Evolutionary conservation across 345 rosid species (phyloP).

Genomic region (Populus deltoides): DNA sequence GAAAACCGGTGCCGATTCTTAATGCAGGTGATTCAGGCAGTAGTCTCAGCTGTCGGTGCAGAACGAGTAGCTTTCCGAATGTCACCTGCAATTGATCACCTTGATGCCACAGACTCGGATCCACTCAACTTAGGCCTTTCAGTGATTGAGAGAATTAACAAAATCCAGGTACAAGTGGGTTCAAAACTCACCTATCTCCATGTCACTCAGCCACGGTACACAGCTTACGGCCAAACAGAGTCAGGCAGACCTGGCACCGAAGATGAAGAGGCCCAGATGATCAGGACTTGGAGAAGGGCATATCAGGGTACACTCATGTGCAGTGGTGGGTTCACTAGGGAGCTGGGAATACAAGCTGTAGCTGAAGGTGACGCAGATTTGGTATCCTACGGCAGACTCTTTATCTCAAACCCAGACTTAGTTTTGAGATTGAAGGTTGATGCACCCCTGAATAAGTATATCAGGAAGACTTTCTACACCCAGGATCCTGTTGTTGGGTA

Average conservation of each 20-base stretch:
- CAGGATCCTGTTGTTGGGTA: constrained; percentile 70
- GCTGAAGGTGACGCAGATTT: constrained; percentile 68
- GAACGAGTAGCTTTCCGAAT: constrained; percentile 61
- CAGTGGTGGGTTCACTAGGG: constrained; percentile 73
- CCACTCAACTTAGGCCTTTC: constrained; percentile 67
- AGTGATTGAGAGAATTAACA: constrained; percentile 57
- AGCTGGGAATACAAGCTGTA: constrained; percentile 66
- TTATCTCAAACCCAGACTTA: constrained; percentile 80
- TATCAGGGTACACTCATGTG: constrained; percentile 69
- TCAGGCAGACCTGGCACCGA: constrained; percentile 55
- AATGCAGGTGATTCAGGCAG: constrained; percentile 54
- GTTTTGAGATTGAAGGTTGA: constrained; percentile 54
- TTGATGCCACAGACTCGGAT: constrained; percentile 74
- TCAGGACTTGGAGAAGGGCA: constrained; percentile 49
- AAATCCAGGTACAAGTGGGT: constrained; percentile 46
- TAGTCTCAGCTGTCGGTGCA: constrained; percentile 50
- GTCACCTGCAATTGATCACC: constrained; percentile 82
- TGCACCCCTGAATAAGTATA: constrained; percentile 56
- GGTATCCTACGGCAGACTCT: constrained; percentile 73
- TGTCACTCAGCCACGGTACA: constrained; percentile 79
- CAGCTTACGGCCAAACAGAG: constrained; percentile 57
- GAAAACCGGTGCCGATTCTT: constrained; percentile 67
- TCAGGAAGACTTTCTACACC: constrained; percentile 68
- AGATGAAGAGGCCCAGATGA: constrained; percentile 50
- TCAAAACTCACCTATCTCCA: constrained; percentile 67